Conservation (phyloP, 306 rosid species). For the Pachyrhizus erosus region DNA sequence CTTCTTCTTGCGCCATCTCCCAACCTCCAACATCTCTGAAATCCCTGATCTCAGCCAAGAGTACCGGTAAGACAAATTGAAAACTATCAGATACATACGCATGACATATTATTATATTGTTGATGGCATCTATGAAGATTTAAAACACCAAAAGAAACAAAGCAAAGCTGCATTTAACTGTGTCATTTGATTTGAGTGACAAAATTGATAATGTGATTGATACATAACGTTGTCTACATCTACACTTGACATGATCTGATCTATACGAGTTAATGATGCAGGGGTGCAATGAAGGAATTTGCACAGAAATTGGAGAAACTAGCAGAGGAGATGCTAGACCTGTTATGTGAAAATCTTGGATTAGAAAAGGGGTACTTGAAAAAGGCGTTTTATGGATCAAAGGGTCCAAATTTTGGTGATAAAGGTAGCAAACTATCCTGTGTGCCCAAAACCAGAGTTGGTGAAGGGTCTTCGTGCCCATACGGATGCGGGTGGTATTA, state of each 20-base stretch:
- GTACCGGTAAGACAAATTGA: background rate
- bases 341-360: constrained; percentile 79
- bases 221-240: too few relatives aligned
- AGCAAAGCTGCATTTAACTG: too few relatives aligned
- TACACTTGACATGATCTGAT: background rate
- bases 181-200: too few relatives aligned
- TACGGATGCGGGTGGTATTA: constrained; percentile 81
- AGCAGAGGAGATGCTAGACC: constrained; percentile 69
- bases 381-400: constrained; percentile 64
- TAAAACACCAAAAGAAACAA: too few relatives aligned
- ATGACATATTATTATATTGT: too few relatives aligned
- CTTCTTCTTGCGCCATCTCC: constrained; percentile 72
- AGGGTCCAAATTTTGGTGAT: constrained; percentile 75
- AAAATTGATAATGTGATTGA: too few relatives aligned
- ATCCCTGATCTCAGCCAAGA: constrained; percentile 66
- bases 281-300: constrained; percentile 68
- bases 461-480: constrained; percentile 83
- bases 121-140: too few relatives aligned
- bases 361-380: constrained; percentile 67
- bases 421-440: constrained; percentile 80
- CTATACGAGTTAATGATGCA: constrained; percentile 26
- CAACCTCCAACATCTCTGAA: constrained; percentile 59
- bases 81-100: too few relatives aligned
- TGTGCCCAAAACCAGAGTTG: constrained; percentile 74
- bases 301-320: constrained; percentile 59